A percentile compares a stretch with the other conserved stretches of the same genome.
phyloP scores from a whole-genome alignment of 164 flowering plant species.

The Stephania cephalantha region DNA sequence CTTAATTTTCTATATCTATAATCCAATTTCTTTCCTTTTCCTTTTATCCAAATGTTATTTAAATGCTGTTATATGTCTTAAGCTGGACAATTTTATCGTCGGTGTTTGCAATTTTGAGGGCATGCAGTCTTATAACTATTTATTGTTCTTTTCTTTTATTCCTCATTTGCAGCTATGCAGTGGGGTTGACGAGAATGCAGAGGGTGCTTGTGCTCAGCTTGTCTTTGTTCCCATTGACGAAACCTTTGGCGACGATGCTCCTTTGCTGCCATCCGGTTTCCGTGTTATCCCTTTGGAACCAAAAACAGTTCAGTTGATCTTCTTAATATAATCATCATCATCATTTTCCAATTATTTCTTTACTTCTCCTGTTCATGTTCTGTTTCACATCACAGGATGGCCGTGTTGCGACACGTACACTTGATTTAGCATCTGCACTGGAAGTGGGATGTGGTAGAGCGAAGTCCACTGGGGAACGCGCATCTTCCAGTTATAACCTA shows the following conservation, averaged over 20 bases:
- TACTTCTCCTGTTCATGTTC: background rate
- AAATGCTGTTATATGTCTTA: background rate
- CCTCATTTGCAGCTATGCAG: constrained; percentile 57
- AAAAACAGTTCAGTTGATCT: constrained; percentile 43
- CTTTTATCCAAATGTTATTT: no score
- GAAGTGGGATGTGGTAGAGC: constrained; percentile 56
- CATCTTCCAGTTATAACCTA: constrained; percentile 29
- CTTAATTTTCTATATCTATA: background rate
- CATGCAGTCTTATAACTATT: background rate
- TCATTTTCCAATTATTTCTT: background rate
- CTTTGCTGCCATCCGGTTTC: constrained; percentile 77
- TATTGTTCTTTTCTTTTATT: background rate
- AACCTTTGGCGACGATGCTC: constrained; percentile 79
- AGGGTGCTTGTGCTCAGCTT: constrained; percentile 76
- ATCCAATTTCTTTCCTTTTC: no score
- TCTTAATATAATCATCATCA: background rate
- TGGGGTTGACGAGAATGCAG: constrained; percentile 75
- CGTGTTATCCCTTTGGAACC: constrained; percentile 73
- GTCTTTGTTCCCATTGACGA: constrained; percentile 86
- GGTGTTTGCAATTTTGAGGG: background rate
- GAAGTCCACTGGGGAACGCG: constrained; percentile 38
- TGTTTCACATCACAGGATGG: constrained; percentile 35
- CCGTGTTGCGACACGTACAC: constrained; percentile 49
- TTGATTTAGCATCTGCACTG: constrained; percentile 78
- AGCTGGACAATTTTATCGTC: background rate